Percentiles rank a stretch among this genome's conserved stretches.
Conservation (phyloP, 2,329 filamentous ascomycete species). For the Phaeosphaeriaceae sp. region DNA sequence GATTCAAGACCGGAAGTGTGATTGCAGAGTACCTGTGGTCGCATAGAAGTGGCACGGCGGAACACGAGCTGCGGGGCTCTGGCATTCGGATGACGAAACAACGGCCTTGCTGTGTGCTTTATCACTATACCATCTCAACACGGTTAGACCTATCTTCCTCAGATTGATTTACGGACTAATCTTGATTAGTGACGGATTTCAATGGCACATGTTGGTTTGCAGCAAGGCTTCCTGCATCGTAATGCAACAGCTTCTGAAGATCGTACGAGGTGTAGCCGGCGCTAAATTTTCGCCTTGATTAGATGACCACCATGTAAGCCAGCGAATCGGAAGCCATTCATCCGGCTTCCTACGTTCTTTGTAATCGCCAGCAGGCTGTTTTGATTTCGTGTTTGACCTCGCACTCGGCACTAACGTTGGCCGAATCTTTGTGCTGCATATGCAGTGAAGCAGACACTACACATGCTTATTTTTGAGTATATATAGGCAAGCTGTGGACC, state of each 20-base stretch:
- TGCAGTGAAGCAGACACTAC: not conserved
- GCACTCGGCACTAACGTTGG: not conserved
- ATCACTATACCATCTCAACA: no score
- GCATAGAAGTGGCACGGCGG: no score
- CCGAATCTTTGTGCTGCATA: not conserved
- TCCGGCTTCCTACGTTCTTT: not conserved
- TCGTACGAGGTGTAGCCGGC: not conserved
- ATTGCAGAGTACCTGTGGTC: no score
- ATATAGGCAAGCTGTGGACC: not conserved
- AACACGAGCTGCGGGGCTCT: no score
- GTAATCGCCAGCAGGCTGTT: not conserved
- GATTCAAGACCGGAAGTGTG: no score
- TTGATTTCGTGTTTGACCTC: not conserved
- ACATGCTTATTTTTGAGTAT: not conserved
- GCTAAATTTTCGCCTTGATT: not conserved
- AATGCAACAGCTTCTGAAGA: not conserved
- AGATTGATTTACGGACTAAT: no score
- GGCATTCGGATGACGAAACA: no score
- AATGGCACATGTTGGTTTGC: not conserved
- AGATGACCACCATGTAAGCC: not conserved
- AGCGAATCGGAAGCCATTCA: not conserved
- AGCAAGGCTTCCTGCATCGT: not conserved
- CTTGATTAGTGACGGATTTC: no score
- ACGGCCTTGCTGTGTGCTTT: no score
- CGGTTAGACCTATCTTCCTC: no score